Base-by-base conservation (phyloP, 2,329 filamentous ascomycete species). In the Penicillium carneum region DNA sequence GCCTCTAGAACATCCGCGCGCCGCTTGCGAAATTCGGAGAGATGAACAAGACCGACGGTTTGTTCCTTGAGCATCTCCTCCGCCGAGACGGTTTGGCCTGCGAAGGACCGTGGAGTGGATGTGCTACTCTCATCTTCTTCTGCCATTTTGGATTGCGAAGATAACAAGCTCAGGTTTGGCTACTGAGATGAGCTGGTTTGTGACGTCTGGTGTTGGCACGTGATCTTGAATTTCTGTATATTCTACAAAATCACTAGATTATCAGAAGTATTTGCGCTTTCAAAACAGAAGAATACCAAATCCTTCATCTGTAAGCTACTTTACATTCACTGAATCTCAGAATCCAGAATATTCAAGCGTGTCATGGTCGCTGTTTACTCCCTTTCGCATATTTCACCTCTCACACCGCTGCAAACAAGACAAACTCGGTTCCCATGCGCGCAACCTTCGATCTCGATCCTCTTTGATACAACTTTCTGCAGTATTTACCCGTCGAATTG, bases 1-100 rank as follows among this genome's bases (percentile, higher is more conserved):
- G 92, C 89, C 77, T 97, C 94, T 49, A 97, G 83, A n/a, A 93
- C 92, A 78, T 97, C 92, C 69, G 93, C 93, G 77, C 94, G 92
- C 62, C 95, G 89, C 81, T 99, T 98, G 78, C 94, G 92, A 77
- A 96, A 98, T 75, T 98, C 95, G 67, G 91, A 92, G 45, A 97
- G 88, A 60, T 91, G 87, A 55, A 98, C 94, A 2, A 99, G 88
- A 42, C 95, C 95, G 67, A 97, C 93, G 0, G 92, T 96, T 72
- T 92, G 88, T 56, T 88, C 91, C 62, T 94, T 94, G 49, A 97
- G 84, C 14, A 92, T 84, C 73, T 97, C 89, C 76, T 94, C 87
- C 1, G 91, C 90, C 1, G 90, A 90, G 68, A 89, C 84, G 65
- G 88, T 89, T 73, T 93, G 90, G 43, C 89, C 84, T 1, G 88